Base-by-base conservation (phyloP, 345 rosid species). In the Eucalyptus marginata region DNA sequence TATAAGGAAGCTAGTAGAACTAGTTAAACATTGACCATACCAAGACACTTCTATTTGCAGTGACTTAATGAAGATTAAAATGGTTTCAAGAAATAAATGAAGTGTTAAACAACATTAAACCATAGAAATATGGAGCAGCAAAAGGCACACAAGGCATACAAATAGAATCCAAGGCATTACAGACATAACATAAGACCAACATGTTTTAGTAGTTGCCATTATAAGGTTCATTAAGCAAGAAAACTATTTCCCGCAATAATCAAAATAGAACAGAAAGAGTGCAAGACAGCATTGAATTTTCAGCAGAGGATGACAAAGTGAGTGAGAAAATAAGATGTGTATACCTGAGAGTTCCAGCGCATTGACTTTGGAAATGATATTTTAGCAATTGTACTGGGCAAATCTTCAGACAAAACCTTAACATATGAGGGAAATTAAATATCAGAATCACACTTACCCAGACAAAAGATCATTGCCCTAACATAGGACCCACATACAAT, bases 341-440 rank as follows among this genome's bases (percentile, higher is more conserved):
- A 52, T 90, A 93, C 98, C 96, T 93, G 96, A 91, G 99, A 97
- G 92, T 94, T 96, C 99, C 99, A 97, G 51, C 98, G 98, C 99
- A 97, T 97, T 16, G 99, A 94, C 94, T 96, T 97, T 47, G 96
- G 95, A 94, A 97, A 97, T 87, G 98, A 92, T 93, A 97, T 92
- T 91, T 94, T 96, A 88, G 96, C 92, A 91, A 97, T 92, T 89
- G 90, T 88, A 90, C 90, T 91, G 31, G 99, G 98, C 90, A 97
- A 93, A 80, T 95, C 98, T 93, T 95, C 98, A 88, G 98, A 95
- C 83, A 97, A 91, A 92, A 96, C 96, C 99, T 97, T 92, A 64
- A 76, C 47, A 88, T 27, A 86, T 29, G 86, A 81, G 15, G 79
- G 64, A 49, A 89, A 58, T 89, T 84, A 49, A 43, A 14, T 83